These are phyloP conservation scores for Fistulinella cinereoalba DNA, from an alignment of 1,284 basidiomycete species.

Conservation along the genomic window DNA sequence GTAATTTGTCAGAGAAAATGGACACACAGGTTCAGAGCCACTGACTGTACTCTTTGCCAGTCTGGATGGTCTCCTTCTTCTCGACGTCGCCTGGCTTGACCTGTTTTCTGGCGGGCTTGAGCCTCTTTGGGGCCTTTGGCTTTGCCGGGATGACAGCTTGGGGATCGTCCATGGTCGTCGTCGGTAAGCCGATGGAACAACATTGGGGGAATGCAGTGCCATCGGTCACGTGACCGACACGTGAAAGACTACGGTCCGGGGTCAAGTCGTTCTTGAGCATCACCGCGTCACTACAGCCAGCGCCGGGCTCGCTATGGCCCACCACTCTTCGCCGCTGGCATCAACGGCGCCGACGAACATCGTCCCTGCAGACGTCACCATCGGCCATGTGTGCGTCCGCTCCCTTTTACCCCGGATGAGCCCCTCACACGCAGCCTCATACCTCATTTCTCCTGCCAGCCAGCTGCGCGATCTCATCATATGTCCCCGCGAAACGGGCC, in stretches of 20 bases:
- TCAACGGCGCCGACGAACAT: constrained; percentile 46
- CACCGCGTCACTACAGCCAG: constrained; percentile 7
- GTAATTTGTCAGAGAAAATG: constrained; percentile 16
- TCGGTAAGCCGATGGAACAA: not conserved
- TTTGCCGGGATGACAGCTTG: constrained; percentile 7
- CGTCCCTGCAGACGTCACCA: constrained; percentile 50
- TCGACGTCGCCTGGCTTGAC: constrained; percentile 88
- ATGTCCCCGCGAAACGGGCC: constrained; percentile 64
- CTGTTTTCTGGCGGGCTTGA: constrained; percentile 85
- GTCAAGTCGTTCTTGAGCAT: constrained; percentile 11
- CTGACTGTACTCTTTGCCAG: constrained; percentile 93
- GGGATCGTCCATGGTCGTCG: constrained; percentile 22
- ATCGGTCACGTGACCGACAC: constrained; percentile 27
- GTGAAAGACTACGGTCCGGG: constrained; percentile 20
- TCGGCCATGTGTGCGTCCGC: constrained; percentile 67
- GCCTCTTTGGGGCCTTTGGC: constrained; percentile 46
- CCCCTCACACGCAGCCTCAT: constrained; percentile 7
- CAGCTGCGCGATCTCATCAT: constrained; percentile 75
- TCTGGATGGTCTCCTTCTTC: constrained; percentile 84
- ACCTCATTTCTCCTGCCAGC: constrained; percentile 37
- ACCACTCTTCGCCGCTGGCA: constrained; percentile 43
- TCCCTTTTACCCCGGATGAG: not conserved
- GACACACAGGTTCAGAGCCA: not conserved
- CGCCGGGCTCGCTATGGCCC: constrained; percentile 40
- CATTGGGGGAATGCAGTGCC: not conserved